These are phyloP conservation scores for Dendrothele bispora DNA, from an alignment of 768 basidiomycete genomes.

Conservation along the genomic window DNA sequence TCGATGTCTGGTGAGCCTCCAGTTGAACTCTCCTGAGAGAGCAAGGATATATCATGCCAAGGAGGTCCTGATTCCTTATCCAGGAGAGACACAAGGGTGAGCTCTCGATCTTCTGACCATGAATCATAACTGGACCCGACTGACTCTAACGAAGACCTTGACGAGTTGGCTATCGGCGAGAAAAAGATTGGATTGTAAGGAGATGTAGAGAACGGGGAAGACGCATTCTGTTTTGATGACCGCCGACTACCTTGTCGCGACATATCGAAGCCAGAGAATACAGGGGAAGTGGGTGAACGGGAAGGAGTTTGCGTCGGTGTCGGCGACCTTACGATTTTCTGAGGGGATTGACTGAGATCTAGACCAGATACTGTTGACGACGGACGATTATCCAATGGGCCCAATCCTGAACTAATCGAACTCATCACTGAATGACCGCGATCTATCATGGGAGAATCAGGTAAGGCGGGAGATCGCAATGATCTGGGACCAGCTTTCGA, in stretches of 20 bases:
- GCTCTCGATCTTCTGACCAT: conserved; percentile 63
- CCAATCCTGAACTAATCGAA: conserved; percentile 25
- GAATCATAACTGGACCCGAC: conserved; percentile 87
- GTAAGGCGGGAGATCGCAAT: conserved; percentile 53
- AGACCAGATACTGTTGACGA: conserved; percentile 50
- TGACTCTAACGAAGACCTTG: conserved; percentile 77
- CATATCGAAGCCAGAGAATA: conserved; percentile 42
- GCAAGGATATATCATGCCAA: conserved; percentile 63
- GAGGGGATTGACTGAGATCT: too few relatives aligned
- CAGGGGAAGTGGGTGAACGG: conserved; percentile 55
- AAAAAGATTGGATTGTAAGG: conserved; percentile 62
- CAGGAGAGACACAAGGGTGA: conserved; percentile 54
- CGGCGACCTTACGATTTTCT: conserved; percentile 50
- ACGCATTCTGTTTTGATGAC: conserved; percentile 54
- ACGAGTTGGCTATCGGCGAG: conserved; percentile 71
- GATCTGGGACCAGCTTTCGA: conserved; percentile 47
- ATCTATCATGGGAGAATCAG: conserved; percentile 58
- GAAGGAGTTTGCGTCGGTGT: conserved; percentile 64
- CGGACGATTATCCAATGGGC: conserved; percentile 35
- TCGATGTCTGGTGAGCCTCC: conserved; percentile 55
- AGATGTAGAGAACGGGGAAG: conserved; percentile 52
- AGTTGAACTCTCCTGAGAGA: conserved; percentile 47
- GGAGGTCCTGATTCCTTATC: conserved; percentile 48
- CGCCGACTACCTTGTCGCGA: conserved; percentile 42
- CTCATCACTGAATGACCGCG: conserved; percentile 28